Percentiles rank a stretch among this genome's conserved stretches.
Evolutionary conservation across 306 rosid genomes (phyloP).

Genomic region (Vachellia collinsii): DNA sequence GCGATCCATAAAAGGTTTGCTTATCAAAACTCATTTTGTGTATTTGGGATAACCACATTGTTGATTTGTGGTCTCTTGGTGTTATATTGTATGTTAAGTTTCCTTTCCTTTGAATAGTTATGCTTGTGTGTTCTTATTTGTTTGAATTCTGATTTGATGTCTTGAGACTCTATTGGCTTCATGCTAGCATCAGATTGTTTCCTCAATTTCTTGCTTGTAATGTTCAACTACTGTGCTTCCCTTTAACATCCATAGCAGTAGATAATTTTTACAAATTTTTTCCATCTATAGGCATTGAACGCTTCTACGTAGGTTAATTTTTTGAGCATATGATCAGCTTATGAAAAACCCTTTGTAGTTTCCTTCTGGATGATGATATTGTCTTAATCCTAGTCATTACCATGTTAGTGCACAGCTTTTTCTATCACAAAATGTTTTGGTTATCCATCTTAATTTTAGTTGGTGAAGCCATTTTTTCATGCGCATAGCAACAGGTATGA

Average conservation of each 20-base stretch:
- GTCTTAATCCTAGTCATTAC: conserved; percentile 26
- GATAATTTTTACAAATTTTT: background rate
- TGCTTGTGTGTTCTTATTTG: conserved; percentile 18
- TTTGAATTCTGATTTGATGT: conserved; percentile 18
- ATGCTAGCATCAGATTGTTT: background rate
- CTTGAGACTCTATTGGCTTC: background rate
- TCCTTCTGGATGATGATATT: conserved; percentile 22
- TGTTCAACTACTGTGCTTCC: conserved; percentile 13
- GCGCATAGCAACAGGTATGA: conserved; percentile 75
- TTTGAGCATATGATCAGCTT: conserved; percentile 3
- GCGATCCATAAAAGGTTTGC: conserved; percentile 92
- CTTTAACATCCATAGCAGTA: background rate
- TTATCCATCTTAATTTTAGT: conserved; percentile 35
- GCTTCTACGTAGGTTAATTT: background rate
- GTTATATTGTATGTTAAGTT: conserved; percentile 76
- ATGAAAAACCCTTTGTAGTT: conserved; percentile 21
- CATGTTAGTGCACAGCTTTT: conserved; percentile 26
- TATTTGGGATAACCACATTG: conserved; percentile 60
- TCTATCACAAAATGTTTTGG: conserved; percentile 19
- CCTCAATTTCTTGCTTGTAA: conserved; percentile 32
- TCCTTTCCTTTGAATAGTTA: conserved; percentile 29
- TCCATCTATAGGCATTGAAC: background rate
- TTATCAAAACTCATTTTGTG: conserved; percentile 23
- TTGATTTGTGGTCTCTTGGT: conserved; percentile 98
- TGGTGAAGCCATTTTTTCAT: conserved; percentile 37